Conservation (phyloP, 768 basidiomycete species). For the Mycena capillaripes region DNA sequence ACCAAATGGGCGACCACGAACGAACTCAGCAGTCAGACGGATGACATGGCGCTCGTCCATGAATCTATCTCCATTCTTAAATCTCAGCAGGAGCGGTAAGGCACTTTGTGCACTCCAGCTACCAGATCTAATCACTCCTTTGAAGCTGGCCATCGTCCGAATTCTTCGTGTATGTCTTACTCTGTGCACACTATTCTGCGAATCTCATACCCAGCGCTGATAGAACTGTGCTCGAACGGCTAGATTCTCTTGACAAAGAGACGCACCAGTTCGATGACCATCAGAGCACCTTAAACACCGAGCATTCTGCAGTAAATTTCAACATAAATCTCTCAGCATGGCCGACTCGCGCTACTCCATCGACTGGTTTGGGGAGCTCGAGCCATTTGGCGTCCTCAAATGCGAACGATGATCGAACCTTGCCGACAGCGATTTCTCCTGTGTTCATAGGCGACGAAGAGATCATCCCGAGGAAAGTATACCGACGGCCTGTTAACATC, state of each 20-base stretch:
- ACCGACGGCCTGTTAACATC: neutral
- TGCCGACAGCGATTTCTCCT: neutral
- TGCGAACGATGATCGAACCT: neutral
- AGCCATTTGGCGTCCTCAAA: neutral
- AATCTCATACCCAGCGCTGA: neutral
- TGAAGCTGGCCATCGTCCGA: slow-evolving; percentile 9
- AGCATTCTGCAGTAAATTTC: neutral
- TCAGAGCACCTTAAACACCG: neutral
- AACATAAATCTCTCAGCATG: neutral
- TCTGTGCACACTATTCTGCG: neutral
- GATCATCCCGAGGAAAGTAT: neutral
- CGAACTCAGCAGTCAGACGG: too few relatives aligned
- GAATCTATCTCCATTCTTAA: neutral
- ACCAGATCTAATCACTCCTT: neutral
- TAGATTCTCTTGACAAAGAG: neutral
- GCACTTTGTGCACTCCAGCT: too few relatives aligned
- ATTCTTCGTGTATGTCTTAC: neutral
- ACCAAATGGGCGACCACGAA: too few relatives aligned
- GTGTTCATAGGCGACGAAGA: slow-evolving; percentile 11
- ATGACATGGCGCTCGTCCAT: neutral
- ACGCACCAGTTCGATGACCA: neutral
- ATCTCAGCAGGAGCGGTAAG: neutral
- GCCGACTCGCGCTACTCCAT: neutral
- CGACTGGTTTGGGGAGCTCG: neutral
- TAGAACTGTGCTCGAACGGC: neutral